phyloP scores from a whole-genome alignment of 2,329 filamentous ascomycete genomes.

The Dactylonectria macrodidyma region DNA sequence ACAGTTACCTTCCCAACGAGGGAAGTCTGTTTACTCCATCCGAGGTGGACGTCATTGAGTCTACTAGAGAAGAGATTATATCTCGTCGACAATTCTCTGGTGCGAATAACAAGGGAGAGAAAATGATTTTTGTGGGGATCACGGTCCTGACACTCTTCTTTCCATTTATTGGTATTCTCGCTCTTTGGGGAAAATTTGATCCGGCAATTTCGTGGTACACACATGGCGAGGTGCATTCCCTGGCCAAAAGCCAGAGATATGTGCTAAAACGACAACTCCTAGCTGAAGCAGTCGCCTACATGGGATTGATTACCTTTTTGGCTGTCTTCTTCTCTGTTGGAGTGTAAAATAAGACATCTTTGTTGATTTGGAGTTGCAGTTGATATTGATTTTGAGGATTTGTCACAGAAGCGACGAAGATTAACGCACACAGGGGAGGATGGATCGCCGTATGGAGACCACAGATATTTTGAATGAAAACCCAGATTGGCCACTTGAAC shows the following conservation, averaged over 20 bases:
- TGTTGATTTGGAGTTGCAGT: neutral
- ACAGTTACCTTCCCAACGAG: slow-evolving; percentile 22
- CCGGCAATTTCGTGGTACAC: slow-evolving; percentile 65
- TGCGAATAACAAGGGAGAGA: slow-evolving; percentile 50
- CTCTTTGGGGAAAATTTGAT: slow-evolving; percentile 61
- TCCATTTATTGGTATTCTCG: slow-evolving; percentile 64
- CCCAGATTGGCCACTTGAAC: neutral
- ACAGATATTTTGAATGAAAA: slow-evolving; percentile 11
- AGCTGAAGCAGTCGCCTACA: slow-evolving; percentile 52
- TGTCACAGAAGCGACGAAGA: neutral
- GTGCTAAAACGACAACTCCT: slow-evolving; percentile 56
- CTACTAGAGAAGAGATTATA: slow-evolving; percentile 50
- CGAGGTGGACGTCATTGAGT: slow-evolving; percentile 50
- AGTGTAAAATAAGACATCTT: slow-evolving; percentile 9
- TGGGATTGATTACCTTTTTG: slow-evolving; percentile 50
- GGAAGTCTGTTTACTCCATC: slow-evolving; percentile 48
- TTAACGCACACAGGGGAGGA: neutral
- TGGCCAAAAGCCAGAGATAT: slow-evolving; percentile 53
- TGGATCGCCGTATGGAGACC: neutral
- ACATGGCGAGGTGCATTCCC: slow-evolving; percentile 58
- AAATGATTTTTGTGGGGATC: slow-evolving; percentile 57
- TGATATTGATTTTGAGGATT: slow-evolving; percentile 10
- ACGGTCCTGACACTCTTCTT: slow-evolving; percentile 57
- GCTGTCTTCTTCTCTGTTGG: slow-evolving; percentile 51
- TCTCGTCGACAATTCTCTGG: slow-evolving; percentile 48